Base-by-base conservation (phyloP, 2,329 filamentous ascomycete species). In the Dendrostoma leiphaemia region DNA sequence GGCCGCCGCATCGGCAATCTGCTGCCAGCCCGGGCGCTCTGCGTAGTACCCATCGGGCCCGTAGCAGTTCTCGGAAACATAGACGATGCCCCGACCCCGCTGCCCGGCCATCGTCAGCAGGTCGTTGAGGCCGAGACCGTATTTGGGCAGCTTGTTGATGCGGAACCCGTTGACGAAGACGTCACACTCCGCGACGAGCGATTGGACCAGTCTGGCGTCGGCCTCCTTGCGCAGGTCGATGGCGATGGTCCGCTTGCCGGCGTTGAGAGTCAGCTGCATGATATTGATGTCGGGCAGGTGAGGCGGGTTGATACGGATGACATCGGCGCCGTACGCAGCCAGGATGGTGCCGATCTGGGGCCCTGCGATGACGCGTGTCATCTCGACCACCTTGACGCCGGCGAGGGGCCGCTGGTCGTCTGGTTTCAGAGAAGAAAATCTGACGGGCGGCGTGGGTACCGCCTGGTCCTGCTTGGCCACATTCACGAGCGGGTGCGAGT, bases 131-230 rank as follows among this genome's bases (percentile, higher is more conserved):
- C 74, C 70, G 15, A 76, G 67, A 0, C 74, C 74, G n/a, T 66
- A 69, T 24, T 68, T 67, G 32, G 68, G 66, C 45, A 83, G 67
- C 9, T 70, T 68, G 6, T 71, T 71, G 8, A 71, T 70, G 8
- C 79, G 70, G 67, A 77, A 83, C 24, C 80, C 79, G 55, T 81
- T 76, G 21, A 83, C 64, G 54, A 82, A 75, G 32, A 82, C 73
- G 60, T 84, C 81, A 2, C 74, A 78, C 2, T 77, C 75, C 45
- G 77, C 76, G 1, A 66, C 63, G 2, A 69, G 59, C 3, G 72
- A 67, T 40, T 71, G 70, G 17, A 55, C 40, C 19, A 48, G 37
- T 15, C 37, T 38, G 9, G 43, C 43, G 13, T 53, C 49, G 10
- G 38, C 24, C 1, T 17, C 35, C 37, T 40, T 44, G 31, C 54